Evolutionary conservation across 2,329 filamentous ascomycete species (phyloP).

Genomic region (Orbilia javanica): DNA sequence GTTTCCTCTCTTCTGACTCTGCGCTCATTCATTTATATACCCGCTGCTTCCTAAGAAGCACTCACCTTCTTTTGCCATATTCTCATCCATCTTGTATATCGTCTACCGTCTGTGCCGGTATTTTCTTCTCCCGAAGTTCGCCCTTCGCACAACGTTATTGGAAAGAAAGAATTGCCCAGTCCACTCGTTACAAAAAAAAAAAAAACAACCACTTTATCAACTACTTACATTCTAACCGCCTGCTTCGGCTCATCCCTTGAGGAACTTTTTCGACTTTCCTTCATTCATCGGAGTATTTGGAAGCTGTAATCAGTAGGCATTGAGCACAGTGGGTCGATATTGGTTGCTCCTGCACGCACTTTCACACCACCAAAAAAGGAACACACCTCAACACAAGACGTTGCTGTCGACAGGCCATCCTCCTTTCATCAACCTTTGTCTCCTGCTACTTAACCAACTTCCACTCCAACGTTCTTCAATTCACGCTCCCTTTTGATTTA

Average conservation of each 20-base stretch:
- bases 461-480: background rate
- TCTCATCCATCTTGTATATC: slow-evolving; percentile 7
- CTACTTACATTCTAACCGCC: slow-evolving; percentile 31
- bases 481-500: slow-evolving; percentile 6
- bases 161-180: slow-evolving; percentile 46
- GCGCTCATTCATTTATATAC: slow-evolving; percentile 54
- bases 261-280: slow-evolving; percentile 34
- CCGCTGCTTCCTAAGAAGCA: slow-evolving; percentile 45
- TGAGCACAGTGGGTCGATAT: slow-evolving; percentile 1
- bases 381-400: slow-evolving; percentile 28
- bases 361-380: slow-evolving; percentile 26
- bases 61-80: slow-evolving; percentile 48
- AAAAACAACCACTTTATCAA: background rate
- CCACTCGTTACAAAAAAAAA: slow-evolving; percentile 34
- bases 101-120: slow-evolving; percentile 56
- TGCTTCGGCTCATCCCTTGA: slow-evolving; percentile 16
- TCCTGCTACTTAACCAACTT: slow-evolving; percentile 19
- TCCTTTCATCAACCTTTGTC: slow-evolving; percentile 22
- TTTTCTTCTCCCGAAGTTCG: slow-evolving; percentile 33
- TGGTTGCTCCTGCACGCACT: slow-evolving; percentile 12
- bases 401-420: slow-evolving; percentile 4
- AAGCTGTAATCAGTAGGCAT: slow-evolving; percentile 21
- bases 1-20: slow-evolving; percentile 36
- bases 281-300: slow-evolving; percentile 34
- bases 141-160: slow-evolving; percentile 3